Evolutionary conservation across 116 monocot species (phyloP).

Genomic region (Iris pallida): DNA sequence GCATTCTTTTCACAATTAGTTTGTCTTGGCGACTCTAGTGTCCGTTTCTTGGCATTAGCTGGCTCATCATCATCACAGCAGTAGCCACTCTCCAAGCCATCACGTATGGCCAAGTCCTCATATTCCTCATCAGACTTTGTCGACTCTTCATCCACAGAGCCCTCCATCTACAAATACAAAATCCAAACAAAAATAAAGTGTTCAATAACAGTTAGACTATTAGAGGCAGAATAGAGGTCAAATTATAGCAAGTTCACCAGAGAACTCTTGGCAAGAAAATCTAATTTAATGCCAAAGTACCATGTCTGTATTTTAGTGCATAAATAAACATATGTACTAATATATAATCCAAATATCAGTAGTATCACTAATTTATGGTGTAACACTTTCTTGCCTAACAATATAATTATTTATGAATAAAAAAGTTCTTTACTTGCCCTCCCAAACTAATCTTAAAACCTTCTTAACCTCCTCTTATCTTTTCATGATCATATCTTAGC

Average conservation of each 20-base stretch:
- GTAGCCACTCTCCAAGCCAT: slow-evolving; percentile 5
- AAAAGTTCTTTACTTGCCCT: too few species aligned
- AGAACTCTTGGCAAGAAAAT: too few species aligned
- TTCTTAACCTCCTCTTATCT: too few species aligned
- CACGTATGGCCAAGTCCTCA: slow-evolving; percentile 18
- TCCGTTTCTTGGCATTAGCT: too few species aligned
- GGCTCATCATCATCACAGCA: slow-evolving; percentile 10
- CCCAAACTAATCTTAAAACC: too few species aligned
- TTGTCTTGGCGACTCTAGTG: neutral
- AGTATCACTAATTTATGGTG: too few species aligned
- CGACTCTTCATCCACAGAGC: slow-evolving; percentile 24
- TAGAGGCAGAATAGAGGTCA: neutral
- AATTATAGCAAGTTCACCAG: neutral
- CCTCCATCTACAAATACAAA: slow-evolving; percentile 10
- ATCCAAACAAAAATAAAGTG: neutral
- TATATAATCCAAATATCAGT: too few species aligned
- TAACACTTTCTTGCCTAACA: too few species aligned
- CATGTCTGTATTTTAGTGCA: neutral
- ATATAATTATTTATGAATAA: too few species aligned
- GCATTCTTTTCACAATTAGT: slow-evolving; percentile 2
- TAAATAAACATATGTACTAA: neutral
- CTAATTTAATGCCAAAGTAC: neutral
- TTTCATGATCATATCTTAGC: too few species aligned
- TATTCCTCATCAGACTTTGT: slow-evolving; percentile 18
- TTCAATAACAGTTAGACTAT: neutral